Evolutionary conservation across 768 basidiomycete genomes (phyloP).

Genomic region (Mycena floridula): DNA sequence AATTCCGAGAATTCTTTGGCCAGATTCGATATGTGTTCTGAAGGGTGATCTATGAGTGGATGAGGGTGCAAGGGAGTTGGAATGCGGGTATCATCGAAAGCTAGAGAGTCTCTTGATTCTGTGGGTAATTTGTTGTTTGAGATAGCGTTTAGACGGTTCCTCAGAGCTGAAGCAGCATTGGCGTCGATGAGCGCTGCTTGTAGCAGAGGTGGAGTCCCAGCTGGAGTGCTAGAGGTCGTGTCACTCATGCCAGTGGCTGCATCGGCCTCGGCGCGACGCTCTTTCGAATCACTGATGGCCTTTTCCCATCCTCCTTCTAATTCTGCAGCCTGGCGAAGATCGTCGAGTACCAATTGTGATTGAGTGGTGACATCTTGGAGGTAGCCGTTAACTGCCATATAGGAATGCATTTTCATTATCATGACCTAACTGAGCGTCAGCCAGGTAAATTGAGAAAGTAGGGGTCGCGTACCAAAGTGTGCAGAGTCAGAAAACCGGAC

Average conservation of each 20-base stretch:
- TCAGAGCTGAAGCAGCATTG: slow-evolving; percentile 43
- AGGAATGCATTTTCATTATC: slow-evolving; percentile 97
- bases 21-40: slow-evolving; percentile 53
- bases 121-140: slow-evolving; percentile 12
- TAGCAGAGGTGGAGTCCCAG: slow-evolving; percentile 36
- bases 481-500: slow-evolving; percentile 82
- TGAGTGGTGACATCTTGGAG: slow-evolving; percentile 51
- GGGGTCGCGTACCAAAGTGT: slow-evolving; percentile 56
- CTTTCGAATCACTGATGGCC: slow-evolving; percentile 47
- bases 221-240: slow-evolving; percentile 24
- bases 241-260: slow-evolving; percentile 15
- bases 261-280: slow-evolving; percentile 35
- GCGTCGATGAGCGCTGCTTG: slow-evolving; percentile 51
- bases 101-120: slow-evolving; percentile 10
- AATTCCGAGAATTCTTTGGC: slow-evolving; percentile 76
- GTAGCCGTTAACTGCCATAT: slow-evolving; percentile 83
- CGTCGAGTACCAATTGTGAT: slow-evolving; percentile 32
- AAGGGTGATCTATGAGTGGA: slow-evolving; percentile 60
- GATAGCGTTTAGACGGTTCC: slow-evolving; percentile 48
- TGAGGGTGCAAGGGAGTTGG: slow-evolving; percentile 22
- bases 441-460: not conserved
- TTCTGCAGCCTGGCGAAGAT: slow-evolving; percentile 41
- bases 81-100: slow-evolving; percentile 1
- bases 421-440: slow-evolving; percentile 43
- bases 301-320: slow-evolving; percentile 63